Percentiles rank a stretch among this genome's conserved stretches.
phyloP scores from a whole-genome alignment of 306 rosid species.

The Abrus precatorius region DNA sequence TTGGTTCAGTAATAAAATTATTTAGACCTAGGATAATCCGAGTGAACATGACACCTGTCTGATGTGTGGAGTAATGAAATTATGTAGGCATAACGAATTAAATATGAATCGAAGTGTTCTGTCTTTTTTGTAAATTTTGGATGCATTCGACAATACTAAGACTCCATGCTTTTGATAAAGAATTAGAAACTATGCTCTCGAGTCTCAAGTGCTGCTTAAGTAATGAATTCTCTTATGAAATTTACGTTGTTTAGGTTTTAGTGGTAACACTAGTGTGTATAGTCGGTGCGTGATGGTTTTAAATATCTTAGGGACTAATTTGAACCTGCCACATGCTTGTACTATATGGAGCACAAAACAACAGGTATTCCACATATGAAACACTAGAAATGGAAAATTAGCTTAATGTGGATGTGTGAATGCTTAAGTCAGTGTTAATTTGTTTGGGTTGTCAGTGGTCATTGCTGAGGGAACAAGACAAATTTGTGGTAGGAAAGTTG shows the following conservation, averaged over 20 bases:
- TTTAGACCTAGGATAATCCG: too few species aligned
- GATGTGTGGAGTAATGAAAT: neutral
- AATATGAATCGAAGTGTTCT: neutral
- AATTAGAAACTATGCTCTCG: conserved; percentile 5
- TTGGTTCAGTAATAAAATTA: too few species aligned
- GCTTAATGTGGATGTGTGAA: conserved; percentile 7
- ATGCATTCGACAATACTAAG: neutral
- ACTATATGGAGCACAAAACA: neutral
- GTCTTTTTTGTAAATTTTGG: neutral
- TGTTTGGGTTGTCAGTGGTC: conserved; percentile 10
- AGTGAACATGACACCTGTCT: too few species aligned
- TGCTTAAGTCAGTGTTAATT: conserved; percentile 16
- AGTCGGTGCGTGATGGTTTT: conserved; percentile 12
- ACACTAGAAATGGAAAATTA: conserved; percentile 5
- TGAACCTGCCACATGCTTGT: neutral
- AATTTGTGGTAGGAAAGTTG: conserved; percentile 15
- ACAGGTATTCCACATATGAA: neutral
- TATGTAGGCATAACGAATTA: neutral
- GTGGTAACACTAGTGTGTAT: neutral
- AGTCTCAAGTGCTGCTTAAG: conserved; percentile 9
- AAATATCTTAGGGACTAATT: neutral
- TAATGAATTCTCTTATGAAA: conserved; percentile 10
- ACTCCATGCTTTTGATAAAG: neutral
- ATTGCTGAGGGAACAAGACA: neutral
- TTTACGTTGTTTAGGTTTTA: neutral